These are phyloP conservation scores for Penicillium diatomitis DNA, from an alignment of 495 filamentous ascomycete species.

Conservation along the genomic window DNA sequence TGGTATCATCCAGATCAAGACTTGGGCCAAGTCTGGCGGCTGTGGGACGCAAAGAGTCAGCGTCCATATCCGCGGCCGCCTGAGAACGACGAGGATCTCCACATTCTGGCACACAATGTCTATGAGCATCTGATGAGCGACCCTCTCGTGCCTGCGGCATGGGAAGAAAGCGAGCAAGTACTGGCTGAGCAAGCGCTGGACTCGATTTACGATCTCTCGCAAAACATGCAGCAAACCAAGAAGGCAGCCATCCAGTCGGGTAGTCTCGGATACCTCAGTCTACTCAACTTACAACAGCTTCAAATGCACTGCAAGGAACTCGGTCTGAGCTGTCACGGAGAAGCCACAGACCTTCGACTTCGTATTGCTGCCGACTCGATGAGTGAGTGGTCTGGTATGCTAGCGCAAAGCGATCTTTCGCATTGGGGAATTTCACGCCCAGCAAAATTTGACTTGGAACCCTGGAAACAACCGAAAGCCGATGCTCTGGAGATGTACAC, in stretches of 20 bases:
- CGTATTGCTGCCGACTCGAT: constrained; percentile 3
- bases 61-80: constrained; percentile 2
- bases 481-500: constrained; percentile 29
- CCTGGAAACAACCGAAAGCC: constrained; percentile 2
- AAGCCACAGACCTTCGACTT: not conserved
- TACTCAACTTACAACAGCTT: not conserved
- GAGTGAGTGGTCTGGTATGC: constrained; percentile 4
- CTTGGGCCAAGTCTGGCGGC: constrained; percentile 6
- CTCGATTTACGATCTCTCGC: not conserved
- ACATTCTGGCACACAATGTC: constrained; percentile 14
- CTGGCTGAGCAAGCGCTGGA: not conserved
- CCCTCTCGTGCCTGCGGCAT: constrained; percentile 5
- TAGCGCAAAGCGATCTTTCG: constrained; percentile 11
- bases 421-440: constrained; percentile 16
- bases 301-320: not conserved
- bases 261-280: not conserved
- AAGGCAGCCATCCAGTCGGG: not conserved
- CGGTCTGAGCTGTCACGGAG: not conserved
- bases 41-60: not conserved
- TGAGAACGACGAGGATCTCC: not conserved
- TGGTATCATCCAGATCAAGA: constrained; percentile 16
- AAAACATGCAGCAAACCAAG: not conserved
- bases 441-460: constrained; percentile 7
- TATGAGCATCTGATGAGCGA: constrained; percentile 17
- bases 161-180: not conserved